Evolutionary conservation across 371 early-diverging fungal species (phyloP).

Genomic region (Mortierella sp.): DNA sequence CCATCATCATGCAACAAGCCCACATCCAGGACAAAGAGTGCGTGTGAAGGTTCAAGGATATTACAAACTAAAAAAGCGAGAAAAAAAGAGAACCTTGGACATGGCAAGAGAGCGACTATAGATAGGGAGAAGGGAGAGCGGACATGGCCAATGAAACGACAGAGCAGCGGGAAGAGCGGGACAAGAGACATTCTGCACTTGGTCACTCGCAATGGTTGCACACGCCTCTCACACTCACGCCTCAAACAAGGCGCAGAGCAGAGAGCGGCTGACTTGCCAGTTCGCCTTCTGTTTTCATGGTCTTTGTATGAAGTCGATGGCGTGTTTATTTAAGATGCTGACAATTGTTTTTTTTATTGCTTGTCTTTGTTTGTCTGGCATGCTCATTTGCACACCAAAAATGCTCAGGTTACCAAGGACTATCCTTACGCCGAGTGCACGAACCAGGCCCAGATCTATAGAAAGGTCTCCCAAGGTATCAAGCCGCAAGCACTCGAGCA

Average conservation of each 20-base stretch:
- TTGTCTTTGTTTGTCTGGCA: neutral
- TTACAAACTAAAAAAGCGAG: neutral
- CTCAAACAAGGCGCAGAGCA: slow-evolving; percentile 7
- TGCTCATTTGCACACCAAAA: slow-evolving; percentile 4
- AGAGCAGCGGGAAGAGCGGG: slow-evolving; percentile 3
- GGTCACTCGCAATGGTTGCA: slow-evolving; percentile 5
- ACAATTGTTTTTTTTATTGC: neutral
- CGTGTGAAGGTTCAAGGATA: neutral
- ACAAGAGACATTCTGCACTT: neutral
- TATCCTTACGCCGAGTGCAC: slow-evolving; percentile 90
- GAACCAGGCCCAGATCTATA: slow-evolving; percentile 88
- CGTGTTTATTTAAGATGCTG: slow-evolving; percentile 9
- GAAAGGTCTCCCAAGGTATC: slow-evolving; percentile 83
- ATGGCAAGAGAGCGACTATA: neutral
- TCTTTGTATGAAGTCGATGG: neutral
- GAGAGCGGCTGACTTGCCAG: slow-evolving; percentile 4
- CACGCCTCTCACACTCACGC: neutral
- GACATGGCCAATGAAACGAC: neutral
- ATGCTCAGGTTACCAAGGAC: slow-evolving; percentile 72
- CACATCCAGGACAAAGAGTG: neutral
- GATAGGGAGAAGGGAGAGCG: neutral
- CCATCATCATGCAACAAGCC: neutral
- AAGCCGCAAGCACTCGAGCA: slow-evolving; percentile 85
- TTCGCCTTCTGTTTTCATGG: neutral
- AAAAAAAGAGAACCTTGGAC: neutral